A percentile compares a stretch with the other conserved stretches of the same genome.
Conservation (phyloP, 2,329 filamentous ascomycete species). For the Aureobasidium pullulans region DNA sequence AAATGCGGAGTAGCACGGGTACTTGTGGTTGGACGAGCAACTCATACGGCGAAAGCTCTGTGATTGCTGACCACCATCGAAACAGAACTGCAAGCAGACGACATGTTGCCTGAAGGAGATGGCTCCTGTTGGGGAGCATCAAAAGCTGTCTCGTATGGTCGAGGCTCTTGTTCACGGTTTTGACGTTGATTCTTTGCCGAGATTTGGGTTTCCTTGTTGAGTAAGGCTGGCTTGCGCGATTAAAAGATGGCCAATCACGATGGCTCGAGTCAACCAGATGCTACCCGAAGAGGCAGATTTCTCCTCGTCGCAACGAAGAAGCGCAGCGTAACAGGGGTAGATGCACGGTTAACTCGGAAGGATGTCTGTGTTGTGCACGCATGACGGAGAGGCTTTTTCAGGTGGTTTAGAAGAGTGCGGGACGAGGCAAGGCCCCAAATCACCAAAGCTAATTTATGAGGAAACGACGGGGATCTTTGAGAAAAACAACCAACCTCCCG, state of each 20-base stretch:
- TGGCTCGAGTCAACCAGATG: neutral
- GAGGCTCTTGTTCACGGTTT: slow-evolving; percentile 4
- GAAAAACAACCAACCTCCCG: slow-evolving; percentile 13
- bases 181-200: slow-evolving; percentile 6
- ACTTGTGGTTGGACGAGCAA: slow-evolving; percentile 7
- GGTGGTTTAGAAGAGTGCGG: slow-evolving; percentile 7
- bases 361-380: neutral
- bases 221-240: slow-evolving; percentile 10
- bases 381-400: slow-evolving; percentile 11
- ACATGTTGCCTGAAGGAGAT: slow-evolving; percentile 7
- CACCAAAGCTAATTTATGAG: neutral
- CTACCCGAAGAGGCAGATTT: neutral
- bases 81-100: slow-evolving; percentile 2
- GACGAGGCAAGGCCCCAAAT: slow-evolving; percentile 9
- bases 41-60: slow-evolving; percentile 1
- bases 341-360: slow-evolving; percentile 8
- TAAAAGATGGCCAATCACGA: slow-evolving; percentile 5
- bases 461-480: slow-evolving; percentile 9
- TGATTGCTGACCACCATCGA: neutral
- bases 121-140: neutral
- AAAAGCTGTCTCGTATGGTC: neutral
- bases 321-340: neutral
- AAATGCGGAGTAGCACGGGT: slow-evolving; percentile 9
- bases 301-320: neutral
- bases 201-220: slow-evolving; percentile 4